Evolutionary conservation across 176 grass and related monocot genomes (phyloP).

Genomic region (Saccharum officinarum): DNA sequence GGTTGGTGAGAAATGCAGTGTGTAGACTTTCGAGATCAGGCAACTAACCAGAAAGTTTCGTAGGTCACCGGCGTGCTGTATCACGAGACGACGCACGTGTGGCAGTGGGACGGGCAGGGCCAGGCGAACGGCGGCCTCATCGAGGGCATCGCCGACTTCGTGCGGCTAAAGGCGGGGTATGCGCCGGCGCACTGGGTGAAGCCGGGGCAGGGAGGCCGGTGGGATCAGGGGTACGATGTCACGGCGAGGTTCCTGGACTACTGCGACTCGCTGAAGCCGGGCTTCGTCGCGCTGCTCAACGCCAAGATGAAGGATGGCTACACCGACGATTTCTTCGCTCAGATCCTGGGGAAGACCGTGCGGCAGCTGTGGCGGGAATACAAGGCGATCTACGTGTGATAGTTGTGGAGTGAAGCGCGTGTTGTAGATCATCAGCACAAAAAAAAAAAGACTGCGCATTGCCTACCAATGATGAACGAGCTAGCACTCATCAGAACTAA

Average conservation of each 20-base stretch:
- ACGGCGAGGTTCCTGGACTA: conserved; percentile 74
- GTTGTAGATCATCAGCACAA: too few relatives aligned
- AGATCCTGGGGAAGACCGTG: conserved; percentile 52
- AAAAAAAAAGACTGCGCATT: too few relatives aligned
- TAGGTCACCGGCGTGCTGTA: conserved; percentile 67
- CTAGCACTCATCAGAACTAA: too few relatives aligned
- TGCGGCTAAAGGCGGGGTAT: conserved; percentile 57
- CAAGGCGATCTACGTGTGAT: conserved; percentile 30
- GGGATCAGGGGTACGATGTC: conserved; percentile 72
- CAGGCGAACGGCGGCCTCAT: conserved; percentile 43
- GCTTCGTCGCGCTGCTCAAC: conserved; percentile 66
- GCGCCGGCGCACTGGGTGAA: conserved; percentile 62
- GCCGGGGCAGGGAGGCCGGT: conserved; percentile 53
- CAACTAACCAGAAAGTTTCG: too few relatives aligned
- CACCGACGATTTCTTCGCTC: conserved; percentile 44
- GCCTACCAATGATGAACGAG: too few relatives aligned
- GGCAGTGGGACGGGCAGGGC: conserved; percentile 69
- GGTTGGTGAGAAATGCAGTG: neutral
- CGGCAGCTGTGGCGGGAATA: conserved; percentile 71
- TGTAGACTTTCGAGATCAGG: too few relatives aligned
- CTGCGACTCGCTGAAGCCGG: conserved; percentile 37
- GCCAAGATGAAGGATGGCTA: conserved; percentile 64
- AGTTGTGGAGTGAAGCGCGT: too few relatives aligned
- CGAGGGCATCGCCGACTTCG: conserved; percentile 82
- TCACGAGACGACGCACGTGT: conserved; percentile 69